These are phyloP conservation scores for Claviceps monticola DNA, from an alignment of 2,329 filamentous ascomycete genomes.

Conservation along the genomic window DNA sequence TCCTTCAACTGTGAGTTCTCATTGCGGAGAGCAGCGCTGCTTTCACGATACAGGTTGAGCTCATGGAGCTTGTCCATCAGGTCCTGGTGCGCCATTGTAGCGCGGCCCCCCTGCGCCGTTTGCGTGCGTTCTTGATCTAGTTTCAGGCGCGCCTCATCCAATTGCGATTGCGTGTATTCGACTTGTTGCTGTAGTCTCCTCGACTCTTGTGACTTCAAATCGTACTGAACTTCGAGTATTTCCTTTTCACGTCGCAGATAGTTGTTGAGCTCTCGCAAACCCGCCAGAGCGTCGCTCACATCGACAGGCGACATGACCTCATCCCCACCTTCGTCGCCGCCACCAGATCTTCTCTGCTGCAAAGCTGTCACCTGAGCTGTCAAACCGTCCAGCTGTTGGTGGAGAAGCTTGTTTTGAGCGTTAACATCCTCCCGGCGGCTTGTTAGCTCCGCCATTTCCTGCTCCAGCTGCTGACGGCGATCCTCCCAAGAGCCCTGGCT, in stretches of 20 bases:
- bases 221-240: constrained; percentile 92
- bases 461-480: constrained; percentile 64
- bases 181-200: constrained; percentile 85
- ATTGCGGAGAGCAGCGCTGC: constrained; percentile 77
- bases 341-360: constrained; percentile 54
- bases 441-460: constrained; percentile 67
- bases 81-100: constrained; percentile 69
- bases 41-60: constrained; percentile 90
- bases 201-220: constrained; percentile 74
- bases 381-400: constrained; percentile 76
- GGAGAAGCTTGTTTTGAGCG: constrained; percentile 80
- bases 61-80: constrained; percentile 92
- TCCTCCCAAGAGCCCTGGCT: constrained; percentile 84
- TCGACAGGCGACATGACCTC: constrained; percentile 39
- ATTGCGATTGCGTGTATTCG: constrained; percentile 71
- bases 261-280: constrained; percentile 77
- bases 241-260: constrained; percentile 94
- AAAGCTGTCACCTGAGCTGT: constrained; percentile 65
- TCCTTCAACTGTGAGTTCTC: constrained; percentile 70
- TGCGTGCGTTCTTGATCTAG: constrained; percentile 77
- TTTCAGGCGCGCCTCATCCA: constrained; percentile 80
- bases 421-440: constrained; percentile 70
- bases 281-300: constrained; percentile 50
- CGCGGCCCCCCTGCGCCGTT: constrained; percentile 58
- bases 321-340: constrained; percentile 33